These are phyloP conservation scores for Candida koratica DNA, from an alignment of 805 yeast genomes.

Conservation along the genomic window DNA sequence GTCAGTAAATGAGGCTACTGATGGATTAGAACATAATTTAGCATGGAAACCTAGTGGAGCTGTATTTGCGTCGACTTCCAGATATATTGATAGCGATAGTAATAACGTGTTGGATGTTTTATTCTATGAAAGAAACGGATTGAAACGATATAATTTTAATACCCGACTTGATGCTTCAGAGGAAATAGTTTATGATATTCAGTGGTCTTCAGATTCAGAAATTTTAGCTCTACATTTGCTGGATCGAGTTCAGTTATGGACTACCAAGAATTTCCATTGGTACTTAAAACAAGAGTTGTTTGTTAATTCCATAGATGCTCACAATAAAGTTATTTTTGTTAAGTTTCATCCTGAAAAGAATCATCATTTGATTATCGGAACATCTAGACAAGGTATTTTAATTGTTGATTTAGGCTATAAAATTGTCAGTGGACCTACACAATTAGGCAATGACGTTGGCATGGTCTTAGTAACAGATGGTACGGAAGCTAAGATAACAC, in stretches of 20 bases:
- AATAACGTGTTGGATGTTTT: slow-evolving; percentile 51
- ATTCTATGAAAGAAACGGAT: slow-evolving; percentile 90
- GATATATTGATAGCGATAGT: slow-evolving; percentile 56
- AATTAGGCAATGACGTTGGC: slow-evolving; percentile 69
- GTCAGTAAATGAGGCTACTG: slow-evolving; percentile 86
- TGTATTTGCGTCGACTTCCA: slow-evolving; percentile 75
- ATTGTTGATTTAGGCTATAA: slow-evolving; percentile 65
- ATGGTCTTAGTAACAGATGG: slow-evolving; percentile 83
- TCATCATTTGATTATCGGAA: slow-evolving; percentile 64
- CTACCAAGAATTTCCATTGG: slow-evolving; percentile 93
- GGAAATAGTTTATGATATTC: slow-evolving; percentile 47
- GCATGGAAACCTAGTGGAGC: slow-evolving; percentile 94
- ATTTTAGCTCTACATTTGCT: slow-evolving; percentile 63
- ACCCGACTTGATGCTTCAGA: slow-evolving; percentile 52
- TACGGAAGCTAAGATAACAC: slow-evolving; percentile 63
- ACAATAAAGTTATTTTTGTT: slow-evolving; percentile 38
- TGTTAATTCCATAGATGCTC: slow-evolving; percentile 22
- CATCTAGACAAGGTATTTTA: slow-evolving; percentile 44
- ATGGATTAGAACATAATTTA: slow-evolving; percentile 67
- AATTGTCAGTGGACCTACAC: slow-evolving; percentile 63
- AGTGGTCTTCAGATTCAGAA: slow-evolving; percentile 83
- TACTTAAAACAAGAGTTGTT: slow-evolving; percentile 77
- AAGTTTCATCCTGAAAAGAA: slow-evolving; percentile 92
- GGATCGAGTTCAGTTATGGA: slow-evolving; percentile 79
- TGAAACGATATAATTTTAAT: slow-evolving; percentile 82